Evolutionary conservation across 2,329 filamentous ascomycete genomes (phyloP), one percentile per base, ranked within the genome.

Genomic region (Xylaria digitata): DNA sequence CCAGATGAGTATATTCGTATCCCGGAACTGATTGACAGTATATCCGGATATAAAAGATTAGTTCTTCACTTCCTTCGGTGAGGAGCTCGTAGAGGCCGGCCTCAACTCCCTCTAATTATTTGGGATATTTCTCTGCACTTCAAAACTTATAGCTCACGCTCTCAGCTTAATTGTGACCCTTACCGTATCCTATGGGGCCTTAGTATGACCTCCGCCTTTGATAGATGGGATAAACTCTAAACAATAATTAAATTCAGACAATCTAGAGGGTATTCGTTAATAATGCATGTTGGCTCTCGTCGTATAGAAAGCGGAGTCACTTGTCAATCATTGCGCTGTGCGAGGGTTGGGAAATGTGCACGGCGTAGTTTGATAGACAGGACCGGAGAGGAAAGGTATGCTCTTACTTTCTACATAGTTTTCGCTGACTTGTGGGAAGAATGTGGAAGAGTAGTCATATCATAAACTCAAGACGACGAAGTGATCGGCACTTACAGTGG

Each of bases 1-100:
- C 75, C 76, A 1, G 75, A 79, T 62, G 79, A 81, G 70, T 75
- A 75, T 23, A 77, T 81, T 13, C 66, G 71, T 2, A 70, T 79
- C 1, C 67, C 68, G 6, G 79, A 81, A 61, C 66, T 81, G 13
- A 71, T 80, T 57, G 74, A 80, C 6, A 78, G 78, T 34, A 76
- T 82, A 30, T 55, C 64, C 0, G 76, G 73, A 3, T 80, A 81
- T 53, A 80, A 82, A 68, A 78, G 66, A 32, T 50, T 79, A 8
- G 60, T 58, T 19, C 46, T 55, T n/a, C 65, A 68, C 9, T 68
- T 68, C 23, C 61, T 68, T 3, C 45, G 42, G 52, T 61, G n/a
- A 61, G 21, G 23, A 43, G 57, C n/a, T 2, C 9, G 2, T 17
- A 21, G n/a, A 17, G 7, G 15, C 6, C 23, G 19, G 19, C 11